Evolutionary conservation across 164 flowering plant genomes (phyloP).

Genomic region (Annona squamosa): DNA sequence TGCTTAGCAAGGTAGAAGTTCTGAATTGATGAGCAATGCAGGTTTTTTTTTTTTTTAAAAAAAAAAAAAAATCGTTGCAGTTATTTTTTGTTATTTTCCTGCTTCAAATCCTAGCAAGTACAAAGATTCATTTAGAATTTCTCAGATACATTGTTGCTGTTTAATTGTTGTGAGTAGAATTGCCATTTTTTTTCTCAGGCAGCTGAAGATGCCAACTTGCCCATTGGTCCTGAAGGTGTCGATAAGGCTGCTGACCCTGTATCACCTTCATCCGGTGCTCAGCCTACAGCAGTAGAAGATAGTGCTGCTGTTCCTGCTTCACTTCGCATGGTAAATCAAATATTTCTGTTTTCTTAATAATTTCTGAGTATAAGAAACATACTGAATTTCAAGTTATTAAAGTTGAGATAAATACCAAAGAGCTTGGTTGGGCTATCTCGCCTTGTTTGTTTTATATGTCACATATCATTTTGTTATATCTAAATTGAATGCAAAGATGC

Average conservation of each 20-base stretch:
- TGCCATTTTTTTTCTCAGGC: slow-evolving; percentile 29
- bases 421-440: too few relatives aligned
- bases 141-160: not conserved
- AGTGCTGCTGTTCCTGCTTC: slow-evolving; percentile 60
- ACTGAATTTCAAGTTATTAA: not conserved
- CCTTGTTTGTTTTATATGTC: too few relatives aligned
- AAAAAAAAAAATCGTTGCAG: too few relatives aligned
- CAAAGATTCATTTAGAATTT: too few relatives aligned
- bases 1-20: slow-evolving; percentile 45
- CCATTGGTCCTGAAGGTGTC: slow-evolving; percentile 35
- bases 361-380: not conserved
- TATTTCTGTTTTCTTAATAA: not conserved
- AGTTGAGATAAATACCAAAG: too few relatives aligned
- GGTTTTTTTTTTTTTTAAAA: too few relatives aligned
- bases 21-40: not conserved
- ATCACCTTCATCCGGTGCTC: slow-evolving; percentile 44
- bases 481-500: too few relatives aligned
- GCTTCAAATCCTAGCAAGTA: too few relatives aligned
- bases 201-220: slow-evolving; percentile 56
- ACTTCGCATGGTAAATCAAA: slow-evolving; percentile 59
- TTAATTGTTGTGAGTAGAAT: not conserved
- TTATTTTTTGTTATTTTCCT: too few relatives aligned
- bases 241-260: slow-evolving; percentile 31
- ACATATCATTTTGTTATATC: too few relatives aligned
- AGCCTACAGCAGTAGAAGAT: slow-evolving; percentile 36